Base-by-base conservation (phyloP, 176 grass and related monocot species). In the Oryza glaberrima region DNA sequence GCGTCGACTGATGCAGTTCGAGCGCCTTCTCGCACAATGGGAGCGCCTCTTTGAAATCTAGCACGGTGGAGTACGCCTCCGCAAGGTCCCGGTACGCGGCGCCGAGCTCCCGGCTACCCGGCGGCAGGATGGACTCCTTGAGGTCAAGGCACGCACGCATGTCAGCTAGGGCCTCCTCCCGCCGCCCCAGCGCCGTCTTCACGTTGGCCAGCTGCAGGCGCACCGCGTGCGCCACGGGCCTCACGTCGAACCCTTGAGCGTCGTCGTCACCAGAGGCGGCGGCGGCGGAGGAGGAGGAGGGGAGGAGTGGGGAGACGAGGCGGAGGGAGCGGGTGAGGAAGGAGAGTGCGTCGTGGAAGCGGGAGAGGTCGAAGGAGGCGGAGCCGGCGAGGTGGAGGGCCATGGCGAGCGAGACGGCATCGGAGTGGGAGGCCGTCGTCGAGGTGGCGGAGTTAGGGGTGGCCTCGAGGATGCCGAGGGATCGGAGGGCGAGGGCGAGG, bases 331-430 rank as follows among this genome's bases (percentile, higher is more conserved):
- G 85, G 66, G 88, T 85, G 40, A 98, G 87, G 87, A 94, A 90
- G 41, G 91, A 87, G 70, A 98, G 88, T 13, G 93, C 86, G 71
- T 98, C 96, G 86, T 98, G 94, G 83, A 98, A 98, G 81, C 91
- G 85, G 19, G 86, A 92, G 83, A 95, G 77, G 25, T 95, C 90
- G 70, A 92, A 86, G n/a, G 93, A 90, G 32, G 93, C 88, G 23
- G 91, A 95, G 17, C 91, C 93, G 8, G 90, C 91, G 77, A 98
- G 75, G 75, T 98, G 96, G 79, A 95, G 96, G 3, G 93, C 91
- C 96, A 98, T 95, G 83, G 91, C 93, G 72, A 95, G 87, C 7
- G 96, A 98, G 76, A 95, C 87, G 64, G 86, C 87, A 45, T 87
- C 75, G 65, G 84, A 88, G 49, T 79, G 72, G 58, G 84, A 52